Conservation (phyloP, 257 asterid species). For the Cordia subcordata region DNA sequence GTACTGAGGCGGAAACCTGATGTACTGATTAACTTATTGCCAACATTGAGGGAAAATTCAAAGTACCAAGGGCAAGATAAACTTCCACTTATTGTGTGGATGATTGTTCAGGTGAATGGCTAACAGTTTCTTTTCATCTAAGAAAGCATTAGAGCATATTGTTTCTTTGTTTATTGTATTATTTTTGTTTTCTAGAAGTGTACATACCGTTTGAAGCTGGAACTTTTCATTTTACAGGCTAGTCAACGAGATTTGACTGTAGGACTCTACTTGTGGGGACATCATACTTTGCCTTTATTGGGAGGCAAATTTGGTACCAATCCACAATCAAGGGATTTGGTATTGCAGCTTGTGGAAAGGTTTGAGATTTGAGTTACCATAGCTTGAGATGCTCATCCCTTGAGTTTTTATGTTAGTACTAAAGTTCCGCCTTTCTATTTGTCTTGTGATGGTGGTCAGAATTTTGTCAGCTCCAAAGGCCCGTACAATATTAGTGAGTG, state of each 20-base stretch:
- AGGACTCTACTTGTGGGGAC: conserved; percentile 74
- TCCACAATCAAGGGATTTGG: conserved; percentile 67
- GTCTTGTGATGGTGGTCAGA: conserved; percentile 28
- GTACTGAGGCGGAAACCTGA: conserved; percentile 80
- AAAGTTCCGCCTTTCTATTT: too few relatives aligned
- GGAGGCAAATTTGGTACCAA: conserved; percentile 77
- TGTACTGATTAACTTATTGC: conserved; percentile 42
- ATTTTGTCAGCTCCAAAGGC: conserved; percentile 75
- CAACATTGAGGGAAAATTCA: conserved; percentile 48
- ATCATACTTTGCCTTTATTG: conserved; percentile 57
- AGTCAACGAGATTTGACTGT: conserved; percentile 72
- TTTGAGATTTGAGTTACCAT: conserved; percentile 12
- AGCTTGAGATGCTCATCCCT: neutral
- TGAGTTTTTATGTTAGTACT: too few relatives aligned
- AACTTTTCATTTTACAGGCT: conserved; percentile 37
- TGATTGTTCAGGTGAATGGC: conserved; percentile 55
- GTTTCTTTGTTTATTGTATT: neutral
- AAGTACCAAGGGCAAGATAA: conserved; percentile 83
- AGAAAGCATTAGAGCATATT: neutral
- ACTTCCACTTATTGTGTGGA: conserved; percentile 64
- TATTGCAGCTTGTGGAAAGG: conserved; percentile 85
- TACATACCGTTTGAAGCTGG: conserved; percentile 15
- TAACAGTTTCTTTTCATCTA: neutral
- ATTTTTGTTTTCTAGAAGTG: neutral
- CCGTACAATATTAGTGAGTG: conserved; percentile 45